Evolutionary conservation across 2,329 filamentous ascomycete genomes (phyloP), one percentile per base, ranked within the genome.

Genomic region (Exserohilum rostratum): DNA sequence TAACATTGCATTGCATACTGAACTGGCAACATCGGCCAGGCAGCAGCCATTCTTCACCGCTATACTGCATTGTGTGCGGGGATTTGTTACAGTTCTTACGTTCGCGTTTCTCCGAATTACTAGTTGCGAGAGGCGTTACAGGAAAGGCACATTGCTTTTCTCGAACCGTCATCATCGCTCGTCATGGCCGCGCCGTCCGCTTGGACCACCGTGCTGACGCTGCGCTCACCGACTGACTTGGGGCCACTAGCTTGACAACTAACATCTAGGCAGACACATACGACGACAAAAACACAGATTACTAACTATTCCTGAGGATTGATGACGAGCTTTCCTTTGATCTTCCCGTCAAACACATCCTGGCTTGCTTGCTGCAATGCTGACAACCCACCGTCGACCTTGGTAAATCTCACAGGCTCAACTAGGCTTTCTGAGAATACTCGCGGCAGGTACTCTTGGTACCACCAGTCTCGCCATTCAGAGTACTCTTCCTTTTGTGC

Each of bases 381-480:
- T 22, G 38, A 44, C 13, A 70, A 53, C 3, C 66, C 64, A 22
- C 67, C 64, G n/a, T 62, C 50, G 18, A 61, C 57, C 22, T 66
- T 65, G 2, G 58, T 62, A 39, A 63, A 67, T 34, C 61, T 64
- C 3, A 62, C 65, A 1, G 64, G 55, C 43, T 68, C 66, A 2
- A 71, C 53, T 11, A 67, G 57, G 3, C 48, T 34, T n/a, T 64
- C 51, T 7, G 50, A 50, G 20, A 72, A 44, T 11, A 68, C 65
- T 25, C 62, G 61, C 3, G 66, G 64, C 7, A 71, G 49, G 48
- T 70, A 71, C 10, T 68, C 53, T 35, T 48, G 46, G 38, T 66
- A 70, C 63, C 64, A 69, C 62, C 62, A 72, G 12, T 33, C 42
- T 10, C 66, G 55, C 53, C 60, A 71, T 9, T 62, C 55, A 13